phyloP scores from a whole-genome alignment of 2,329 filamentous ascomycete species.

The Monilinia fructigena region DNA sequence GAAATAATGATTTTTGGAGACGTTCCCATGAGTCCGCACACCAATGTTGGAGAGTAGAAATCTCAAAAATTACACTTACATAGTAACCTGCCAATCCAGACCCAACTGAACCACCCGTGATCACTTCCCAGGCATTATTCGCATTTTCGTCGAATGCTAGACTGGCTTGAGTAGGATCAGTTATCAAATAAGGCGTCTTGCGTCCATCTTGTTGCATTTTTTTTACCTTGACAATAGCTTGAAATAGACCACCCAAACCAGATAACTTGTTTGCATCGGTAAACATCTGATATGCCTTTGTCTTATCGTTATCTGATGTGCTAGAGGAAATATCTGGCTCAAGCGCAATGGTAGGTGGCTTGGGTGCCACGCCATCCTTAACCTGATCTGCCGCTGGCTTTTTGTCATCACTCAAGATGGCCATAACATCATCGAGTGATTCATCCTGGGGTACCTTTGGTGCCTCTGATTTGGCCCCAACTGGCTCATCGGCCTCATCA shows the following conservation, averaged over 20 bases:
- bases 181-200: background rate
- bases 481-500: background rate
- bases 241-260: background rate
- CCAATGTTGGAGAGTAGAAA: background rate
- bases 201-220: background rate
- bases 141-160: constrained; percentile 7
- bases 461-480: background rate
- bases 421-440: background rate
- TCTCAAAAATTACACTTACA: background rate
- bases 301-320: background rate
- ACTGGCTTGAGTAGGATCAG: background rate
- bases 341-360: background rate
- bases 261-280: background rate
- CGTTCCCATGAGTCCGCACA: too few relatives aligned
- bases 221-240: background rate
- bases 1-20: too few relatives aligned
- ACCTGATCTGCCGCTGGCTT: background rate
- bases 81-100: background rate
- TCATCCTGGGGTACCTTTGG: background rate
- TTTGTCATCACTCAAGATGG: background rate
- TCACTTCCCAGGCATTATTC: background rate
- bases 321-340: background rate
- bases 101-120: background rate
- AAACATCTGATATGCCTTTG: background rate
- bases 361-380: background rate